Base-by-base conservation (phyloP, 23 red algal genomes). In the Gracilaria caudata region DNA sequence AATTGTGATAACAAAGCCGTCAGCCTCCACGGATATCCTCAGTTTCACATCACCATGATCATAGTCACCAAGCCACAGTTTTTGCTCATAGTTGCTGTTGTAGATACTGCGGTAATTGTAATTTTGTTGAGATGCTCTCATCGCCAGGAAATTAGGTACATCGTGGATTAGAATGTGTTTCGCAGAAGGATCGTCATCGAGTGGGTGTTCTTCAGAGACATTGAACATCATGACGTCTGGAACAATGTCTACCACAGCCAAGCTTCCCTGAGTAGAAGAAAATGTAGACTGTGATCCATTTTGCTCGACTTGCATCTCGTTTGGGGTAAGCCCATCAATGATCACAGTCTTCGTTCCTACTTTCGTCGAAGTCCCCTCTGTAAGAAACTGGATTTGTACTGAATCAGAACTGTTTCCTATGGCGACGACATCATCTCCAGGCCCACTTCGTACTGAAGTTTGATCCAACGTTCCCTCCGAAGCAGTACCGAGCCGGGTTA, bases 221-320 rank as follows among this genome's bases (percentile, higher is more conserved):
- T 41, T 47, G 28, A 78, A 56, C 73, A 78, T 78, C 41, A 78
- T 78, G 10, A 78, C 2, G n/a, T 78, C 73, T 19, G 73, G 73
- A 47, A 40, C n/a, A 13, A 2, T 33, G n/a, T 78, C 41, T 51
- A 30, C 33, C 4, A 47, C 43, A 14, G 24, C 73, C 45, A 78
- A 51, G 13, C 13, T 32, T 56, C 51, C 39, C 8, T 46, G 13
- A 7, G 73, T 51, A n/a, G 9, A 17, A 8, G 47, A 79, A 59
- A 59, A 60, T 13, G 44, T 26, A 3, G 25, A 60, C 19, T 79
- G 17, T 32, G 55, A 38, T 19, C 44, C 34, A 21, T 7, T 60
- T 25, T 49, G 40, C 2, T 3, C 47, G 5, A 79, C 75, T 59
- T 7, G 11, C 3, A 79, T 1, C 6, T 56, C 47, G 49, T 56